Conservation (phyloP, 2,329 filamentous ascomycete species). For the Pezicula neosporulosa region DNA sequence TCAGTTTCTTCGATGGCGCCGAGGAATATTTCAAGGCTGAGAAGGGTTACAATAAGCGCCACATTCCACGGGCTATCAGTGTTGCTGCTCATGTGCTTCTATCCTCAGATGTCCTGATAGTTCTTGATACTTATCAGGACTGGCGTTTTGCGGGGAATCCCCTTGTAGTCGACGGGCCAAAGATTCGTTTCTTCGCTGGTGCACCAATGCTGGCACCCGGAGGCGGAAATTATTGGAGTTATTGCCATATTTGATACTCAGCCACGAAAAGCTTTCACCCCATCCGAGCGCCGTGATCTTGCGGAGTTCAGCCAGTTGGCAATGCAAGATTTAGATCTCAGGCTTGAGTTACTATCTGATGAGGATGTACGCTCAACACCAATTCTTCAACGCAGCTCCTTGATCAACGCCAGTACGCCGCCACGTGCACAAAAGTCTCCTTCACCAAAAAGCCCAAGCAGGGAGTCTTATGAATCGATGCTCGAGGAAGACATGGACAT, state of each 20-base stretch:
- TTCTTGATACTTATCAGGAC: constrained; percentile 32
- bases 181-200: constrained; percentile 34
- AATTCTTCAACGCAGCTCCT: constrained; percentile 9
- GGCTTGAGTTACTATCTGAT: constrained; percentile 2
- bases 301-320: constrained; percentile 20
- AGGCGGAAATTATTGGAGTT: constrained; percentile 26
- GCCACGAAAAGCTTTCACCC: constrained; percentile 23
- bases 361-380: constrained; percentile 7
- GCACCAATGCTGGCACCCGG: constrained; percentile 29
- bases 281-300: constrained; percentile 21
- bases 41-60: constrained; percentile 21
- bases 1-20: constrained; percentile 30
- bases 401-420: constrained; percentile 3
- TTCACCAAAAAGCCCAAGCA: neutral
- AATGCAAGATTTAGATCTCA: constrained; percentile 12
- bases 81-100: constrained; percentile 34
- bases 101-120: constrained; percentile 27
- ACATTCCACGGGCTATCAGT: constrained; percentile 26
- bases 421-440: neutral
- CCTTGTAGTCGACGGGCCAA: constrained; percentile 20
- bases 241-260: constrained; percentile 26
- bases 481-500: neutral
- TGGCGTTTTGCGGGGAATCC: constrained; percentile 33
- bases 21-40: constrained; percentile 30
- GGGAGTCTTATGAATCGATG: neutral